Percentiles rank a stretch among this genome's conserved stretches.
phyloP scores from a whole-genome alignment of 306 rosid genomes.

The Gynostemma pentaphyllum region DNA sequence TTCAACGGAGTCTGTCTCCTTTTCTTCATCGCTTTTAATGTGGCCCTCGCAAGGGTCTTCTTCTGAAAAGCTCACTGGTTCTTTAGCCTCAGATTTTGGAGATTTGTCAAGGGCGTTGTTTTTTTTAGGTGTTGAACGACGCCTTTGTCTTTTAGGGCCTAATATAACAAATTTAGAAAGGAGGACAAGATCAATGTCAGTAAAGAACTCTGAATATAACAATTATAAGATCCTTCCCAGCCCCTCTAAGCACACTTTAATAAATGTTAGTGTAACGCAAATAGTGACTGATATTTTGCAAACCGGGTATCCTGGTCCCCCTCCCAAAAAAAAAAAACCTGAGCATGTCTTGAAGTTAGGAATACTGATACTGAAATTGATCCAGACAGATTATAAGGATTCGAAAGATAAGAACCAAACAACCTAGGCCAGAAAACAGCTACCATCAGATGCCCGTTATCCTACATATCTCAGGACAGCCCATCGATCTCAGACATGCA shows the following conservation, averaged over 20 bases:
- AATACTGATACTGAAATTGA: background rate
- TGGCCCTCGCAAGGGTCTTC: slow-evolving; percentile 1
- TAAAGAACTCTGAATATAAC: background rate
- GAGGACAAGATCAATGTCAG: background rate
- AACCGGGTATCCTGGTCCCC: background rate
- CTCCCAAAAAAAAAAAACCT: too few relatives aligned
- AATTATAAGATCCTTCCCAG: background rate
- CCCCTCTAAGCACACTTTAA: background rate
- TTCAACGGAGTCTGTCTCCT: background rate
- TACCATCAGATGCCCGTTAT: background rate
- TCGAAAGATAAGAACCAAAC: background rate
- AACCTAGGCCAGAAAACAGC: background rate
- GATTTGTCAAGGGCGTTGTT: slow-evolving; percentile 11
- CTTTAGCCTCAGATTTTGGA: background rate
- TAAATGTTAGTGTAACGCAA: background rate
- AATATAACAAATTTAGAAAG: background rate
- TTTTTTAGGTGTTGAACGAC: background rate
- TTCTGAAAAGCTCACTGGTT: background rate
- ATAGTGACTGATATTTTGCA: background rate
- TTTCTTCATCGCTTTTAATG: slow-evolving; percentile 2
- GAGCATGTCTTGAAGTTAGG: too few relatives aligned
- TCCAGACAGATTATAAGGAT: background rate
- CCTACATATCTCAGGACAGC: too few relatives aligned
- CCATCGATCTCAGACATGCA: too few relatives aligned
- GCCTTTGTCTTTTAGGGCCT: slow-evolving; percentile 7